phyloP scores from a whole-genome alignment of 768 basidiomycete species.

The Suillus bovinus region DNA sequence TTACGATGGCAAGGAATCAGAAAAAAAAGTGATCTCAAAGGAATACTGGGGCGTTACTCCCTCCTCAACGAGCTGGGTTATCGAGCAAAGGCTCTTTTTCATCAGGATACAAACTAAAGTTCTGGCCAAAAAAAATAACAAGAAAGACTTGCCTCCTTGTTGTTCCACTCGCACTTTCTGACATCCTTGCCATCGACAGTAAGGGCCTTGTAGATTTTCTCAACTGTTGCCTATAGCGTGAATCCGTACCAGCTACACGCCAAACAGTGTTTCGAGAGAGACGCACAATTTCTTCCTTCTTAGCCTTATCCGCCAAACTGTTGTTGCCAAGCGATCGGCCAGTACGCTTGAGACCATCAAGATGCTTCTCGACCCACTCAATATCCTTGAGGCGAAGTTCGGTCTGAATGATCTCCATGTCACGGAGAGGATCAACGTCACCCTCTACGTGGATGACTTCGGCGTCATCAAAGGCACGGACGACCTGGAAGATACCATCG shows the following conservation, averaged over 20 bases:
- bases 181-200: slow-evolving; percentile 85
- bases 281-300: slow-evolving; percentile 92
- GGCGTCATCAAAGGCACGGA: slow-evolving; percentile 98
- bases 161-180: slow-evolving; percentile 91
- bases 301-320: slow-evolving; percentile 90
- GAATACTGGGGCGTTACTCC: slow-evolving; percentile 85
- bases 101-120: slow-evolving; percentile 34
- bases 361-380: slow-evolving; percentile 94
- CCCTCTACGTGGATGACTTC: slow-evolving; percentile 99
- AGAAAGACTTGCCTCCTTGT: slow-evolving; percentile 82
- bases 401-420: slow-evolving; percentile 96
- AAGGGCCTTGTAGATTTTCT: slow-evolving; percentile 81
- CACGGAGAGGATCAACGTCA: slow-evolving; percentile 91
- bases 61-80: slow-evolving; percentile 96
- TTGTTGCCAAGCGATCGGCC: slow-evolving; percentile 70
- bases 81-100: slow-evolving; percentile 86
- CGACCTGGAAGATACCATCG: slow-evolving; percentile 98
- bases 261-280: background rate
- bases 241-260: slow-evolving; percentile 17
- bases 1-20: slow-evolving; percentile 36
- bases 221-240: slow-evolving; percentile 65
- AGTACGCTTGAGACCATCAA: slow-evolving; percentile 76
- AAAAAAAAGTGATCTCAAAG: slow-evolving; percentile 60
- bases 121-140: slow-evolving; percentile 9
- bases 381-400: slow-evolving; percentile 96